Conservation (phyloP, 768 basidiomycete species). For the Rhodotorula toruloides region DNA sequence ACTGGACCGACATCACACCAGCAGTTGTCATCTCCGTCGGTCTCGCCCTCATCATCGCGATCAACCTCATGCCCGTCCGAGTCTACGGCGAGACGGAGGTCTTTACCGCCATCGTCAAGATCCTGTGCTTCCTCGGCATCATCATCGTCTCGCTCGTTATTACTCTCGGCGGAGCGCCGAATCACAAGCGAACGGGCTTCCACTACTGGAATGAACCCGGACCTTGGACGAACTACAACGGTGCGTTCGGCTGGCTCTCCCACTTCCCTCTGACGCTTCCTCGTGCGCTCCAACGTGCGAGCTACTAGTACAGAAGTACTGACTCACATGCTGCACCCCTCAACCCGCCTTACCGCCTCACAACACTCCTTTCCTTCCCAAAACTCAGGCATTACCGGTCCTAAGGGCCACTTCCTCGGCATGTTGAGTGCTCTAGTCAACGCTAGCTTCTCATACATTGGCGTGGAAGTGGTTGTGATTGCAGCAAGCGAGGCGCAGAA, state of each 20-base stretch:
- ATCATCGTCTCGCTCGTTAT: slow-evolving; percentile 44
- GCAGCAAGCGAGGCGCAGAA: slow-evolving; percentile 71
- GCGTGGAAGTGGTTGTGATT: slow-evolving; percentile 68
- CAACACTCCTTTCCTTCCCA: too few relatives aligned
- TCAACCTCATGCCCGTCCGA: slow-evolving; percentile 57
- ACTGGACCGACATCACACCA: slow-evolving; percentile 24
- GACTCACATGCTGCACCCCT: too few relatives aligned
- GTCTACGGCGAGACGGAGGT: slow-evolving; percentile 50
- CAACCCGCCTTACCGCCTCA: too few relatives aligned
- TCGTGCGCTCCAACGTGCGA: too few relatives aligned
- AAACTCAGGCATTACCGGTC: slow-evolving; percentile 42
- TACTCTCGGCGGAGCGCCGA: slow-evolving; percentile 57
- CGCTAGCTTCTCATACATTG: slow-evolving; percentile 70
- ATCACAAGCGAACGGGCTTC: slow-evolving; percentile 55
- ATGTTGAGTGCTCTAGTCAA: slow-evolving; percentile 52
- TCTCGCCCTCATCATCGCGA: slow-evolving; percentile 57
- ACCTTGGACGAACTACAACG: slow-evolving; percentile 27
- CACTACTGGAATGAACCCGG: slow-evolving; percentile 45
- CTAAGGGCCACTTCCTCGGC: slow-evolving; percentile 47
- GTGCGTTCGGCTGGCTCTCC: not conserved
- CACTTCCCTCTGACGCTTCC: not conserved
- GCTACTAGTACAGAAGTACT: too few relatives aligned
- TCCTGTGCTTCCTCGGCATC: slow-evolving; percentile 44
- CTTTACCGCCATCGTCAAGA: slow-evolving; percentile 38
- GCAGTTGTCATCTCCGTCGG: slow-evolving; percentile 53